phyloP scores from a whole-genome alignment of 768 basidiomycete genomes.

The Gloeostereum incarnatum region DNA sequence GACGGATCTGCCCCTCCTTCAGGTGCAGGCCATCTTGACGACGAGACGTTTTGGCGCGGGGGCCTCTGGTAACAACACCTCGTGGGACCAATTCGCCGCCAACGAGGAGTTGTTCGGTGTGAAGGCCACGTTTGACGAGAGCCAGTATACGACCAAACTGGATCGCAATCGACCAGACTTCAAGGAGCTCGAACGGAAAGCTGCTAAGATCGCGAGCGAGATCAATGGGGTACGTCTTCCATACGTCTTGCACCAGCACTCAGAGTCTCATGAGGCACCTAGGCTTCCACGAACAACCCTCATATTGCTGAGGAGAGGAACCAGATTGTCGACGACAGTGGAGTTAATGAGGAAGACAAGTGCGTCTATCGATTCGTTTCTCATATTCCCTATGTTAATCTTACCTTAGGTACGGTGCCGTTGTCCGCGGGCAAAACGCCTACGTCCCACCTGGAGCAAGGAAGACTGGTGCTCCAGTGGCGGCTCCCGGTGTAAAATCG shows the following conservation, averaged over 20 bases:
- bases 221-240: conserved; percentile 65
- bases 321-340: conserved; percentile 54
- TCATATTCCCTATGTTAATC: conserved; percentile 6
- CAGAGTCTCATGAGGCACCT: conserved; percentile 7
- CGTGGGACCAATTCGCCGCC: conserved; percentile 90
- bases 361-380: conserved; percentile 24
- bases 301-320: conserved; percentile 90
- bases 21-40: conserved; percentile 37
- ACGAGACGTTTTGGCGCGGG: conserved; percentile 61
- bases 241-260: conserved; percentile 2
- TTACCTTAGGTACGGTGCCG: conserved; percentile 74
- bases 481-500: conserved; percentile 19
- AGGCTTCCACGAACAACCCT: conserved; percentile 62
- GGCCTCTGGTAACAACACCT: conserved; percentile 24
- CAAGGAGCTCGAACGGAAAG: conserved; percentile 82
- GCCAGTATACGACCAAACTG: conserved; percentile 89
- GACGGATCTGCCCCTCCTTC: conserved; percentile 21
- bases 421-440: conserved; percentile 79
- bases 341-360: conserved; percentile 94
- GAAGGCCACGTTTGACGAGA: conserved; percentile 87
- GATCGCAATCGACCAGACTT: conserved; percentile 80
- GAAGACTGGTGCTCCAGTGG: conserved; percentile 24
- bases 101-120: conserved; percentile 94
- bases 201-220: conserved; percentile 83
- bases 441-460: conserved; percentile 94